Base-by-base conservation (phyloP, 2,329 filamentous ascomycete genomes). In the Juglanconis juglandina region DNA sequence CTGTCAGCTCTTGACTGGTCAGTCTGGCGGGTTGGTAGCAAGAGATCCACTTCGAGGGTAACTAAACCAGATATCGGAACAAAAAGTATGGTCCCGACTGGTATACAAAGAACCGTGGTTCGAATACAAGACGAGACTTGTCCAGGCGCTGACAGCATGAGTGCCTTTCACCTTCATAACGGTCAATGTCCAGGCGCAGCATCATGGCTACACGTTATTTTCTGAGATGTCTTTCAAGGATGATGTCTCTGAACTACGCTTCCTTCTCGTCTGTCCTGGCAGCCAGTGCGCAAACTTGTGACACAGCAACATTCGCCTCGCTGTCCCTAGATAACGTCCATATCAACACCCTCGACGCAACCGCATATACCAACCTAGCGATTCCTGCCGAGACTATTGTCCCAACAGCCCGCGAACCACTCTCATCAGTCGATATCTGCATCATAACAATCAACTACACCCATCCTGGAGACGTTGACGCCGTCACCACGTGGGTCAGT, bases 401-500 rank as follows among this genome's bases (percentile, higher is more conserved):
- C 2, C 48, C 56, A 7, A 35, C 37, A 34, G 39, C 56, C n/a
- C 37, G 48, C 41, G 41, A 53, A 35, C 10, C 56, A 13, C 32
- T 46, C 39, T 47, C 56, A 13, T 30, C 56, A 32, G 58, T 56
- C 5, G 52, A 51, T 34, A 32, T 60, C 14, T 60, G 58, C 53
- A 56, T 46, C 46, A 3, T 60, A 3, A 56, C 58, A 33, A 54
- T 60, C 44, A 32, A 24, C n/a, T 60, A 60, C 58, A 60, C 58
- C 5, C 58, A 60, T 49, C 58, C 58, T 0, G 53, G 53, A 2
- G 30, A 60, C 52, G 35, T 11, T 37, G 58, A 60, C 47, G 32
- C n/a, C 52, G 47, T 60, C 52, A 60, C 55, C 53, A 49, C 52
- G 4, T 51, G 52, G 52, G 53, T 56, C 11, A 41, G 58, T 7